A percentile compares a stretch with the other conserved stretches of the same genome.
phyloP scores from a whole-genome alignment of 31 red algal species.

The Bonnemaisonia californica region DNA sequence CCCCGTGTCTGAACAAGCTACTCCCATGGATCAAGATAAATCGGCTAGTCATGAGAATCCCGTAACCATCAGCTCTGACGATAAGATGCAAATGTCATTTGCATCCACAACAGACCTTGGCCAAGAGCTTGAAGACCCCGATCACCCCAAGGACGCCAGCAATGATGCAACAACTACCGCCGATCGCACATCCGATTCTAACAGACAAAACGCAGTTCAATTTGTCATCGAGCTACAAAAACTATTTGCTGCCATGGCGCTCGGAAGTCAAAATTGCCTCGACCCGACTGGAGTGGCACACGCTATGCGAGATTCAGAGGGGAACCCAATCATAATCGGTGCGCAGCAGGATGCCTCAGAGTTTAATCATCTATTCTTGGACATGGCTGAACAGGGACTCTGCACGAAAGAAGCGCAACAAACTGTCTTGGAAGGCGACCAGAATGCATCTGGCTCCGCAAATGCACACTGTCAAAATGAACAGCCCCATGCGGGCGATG shows the following conservation, averaged over 20 bases:
- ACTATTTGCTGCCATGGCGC: conserved; percentile 86
- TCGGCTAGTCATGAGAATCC: background rate
- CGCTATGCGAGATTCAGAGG: conserved; percentile 65
- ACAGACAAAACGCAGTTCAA: conserved; percentile 43
- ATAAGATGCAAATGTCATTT: background rate
- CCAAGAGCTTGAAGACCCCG: background rate
- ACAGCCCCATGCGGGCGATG: background rate
- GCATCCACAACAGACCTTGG: background rate
- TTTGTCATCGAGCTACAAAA: conserved; percentile 91
- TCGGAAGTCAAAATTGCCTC: conserved; percentile 71
- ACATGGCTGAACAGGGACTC: conserved; percentile 80
- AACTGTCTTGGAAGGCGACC: background rate
- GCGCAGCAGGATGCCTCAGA: conserved; percentile 92
- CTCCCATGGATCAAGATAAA: background rate
- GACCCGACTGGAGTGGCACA: conserved; percentile 71
- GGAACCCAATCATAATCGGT: conserved; percentile 76
- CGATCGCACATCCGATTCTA: background rate
- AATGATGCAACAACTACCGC: background rate
- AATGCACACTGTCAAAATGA: background rate
- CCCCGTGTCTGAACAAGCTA: too few relatives aligned
- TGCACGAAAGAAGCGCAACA: background rate
- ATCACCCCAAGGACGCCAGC: background rate
- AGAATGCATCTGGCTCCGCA: background rate
- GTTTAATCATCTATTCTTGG: conserved; percentile 92
- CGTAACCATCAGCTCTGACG: background rate